A percentile compares a stretch with the other conserved stretches of the same genome.
Conservation (phyloP, 2,329 filamentous ascomycete genomes). For the Catunica adiposa region DNA sequence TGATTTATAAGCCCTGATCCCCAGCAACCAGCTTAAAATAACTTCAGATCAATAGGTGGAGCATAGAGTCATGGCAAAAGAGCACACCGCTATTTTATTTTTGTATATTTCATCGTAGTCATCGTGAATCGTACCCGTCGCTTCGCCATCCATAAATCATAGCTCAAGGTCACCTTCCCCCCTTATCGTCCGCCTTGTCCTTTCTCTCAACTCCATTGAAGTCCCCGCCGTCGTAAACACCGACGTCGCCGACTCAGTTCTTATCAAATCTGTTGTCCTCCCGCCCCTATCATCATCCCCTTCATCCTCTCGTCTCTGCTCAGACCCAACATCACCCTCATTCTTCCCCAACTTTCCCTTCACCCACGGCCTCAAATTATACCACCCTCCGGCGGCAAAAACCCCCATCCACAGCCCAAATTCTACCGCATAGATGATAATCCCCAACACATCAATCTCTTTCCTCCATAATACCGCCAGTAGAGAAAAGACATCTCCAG, state of each 20-base stretch:
- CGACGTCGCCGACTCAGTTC: slow-evolving; percentile 42
- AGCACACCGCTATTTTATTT: too few relatives aligned
- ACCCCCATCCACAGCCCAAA: slow-evolving; percentile 50
- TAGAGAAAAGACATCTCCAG: slow-evolving; percentile 51
- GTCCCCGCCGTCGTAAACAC: slow-evolving; percentile 37
- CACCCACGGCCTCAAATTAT: slow-evolving; percentile 45
- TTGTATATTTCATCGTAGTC: not conserved
- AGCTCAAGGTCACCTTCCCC: not conserved
- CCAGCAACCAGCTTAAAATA: too few relatives aligned
- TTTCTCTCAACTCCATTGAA: slow-evolving; percentile 10
- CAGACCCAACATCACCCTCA: too few relatives aligned
- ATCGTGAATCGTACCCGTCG: not conserved
- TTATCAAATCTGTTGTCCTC: slow-evolving; percentile 19
- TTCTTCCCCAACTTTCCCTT: slow-evolving; percentile 21
- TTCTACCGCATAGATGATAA: slow-evolving; percentile 52
- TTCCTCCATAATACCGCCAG: slow-evolving; percentile 47
- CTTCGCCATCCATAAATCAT: not conserved
- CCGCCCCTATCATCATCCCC: not conserved
- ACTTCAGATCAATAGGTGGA: too few relatives aligned
- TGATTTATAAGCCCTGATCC: too few relatives aligned
- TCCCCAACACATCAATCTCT: slow-evolving; percentile 40
- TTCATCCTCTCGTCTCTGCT: not conserved
- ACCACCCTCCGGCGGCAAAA: slow-evolving; percentile 47
- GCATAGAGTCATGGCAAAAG: too few relatives aligned
- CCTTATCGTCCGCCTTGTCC: not conserved